Percentiles rank a stretch among this genome's conserved stretches.
Conservation (phyloP, 352 stramenopile species). For the Lagenidium sp. region DNA sequence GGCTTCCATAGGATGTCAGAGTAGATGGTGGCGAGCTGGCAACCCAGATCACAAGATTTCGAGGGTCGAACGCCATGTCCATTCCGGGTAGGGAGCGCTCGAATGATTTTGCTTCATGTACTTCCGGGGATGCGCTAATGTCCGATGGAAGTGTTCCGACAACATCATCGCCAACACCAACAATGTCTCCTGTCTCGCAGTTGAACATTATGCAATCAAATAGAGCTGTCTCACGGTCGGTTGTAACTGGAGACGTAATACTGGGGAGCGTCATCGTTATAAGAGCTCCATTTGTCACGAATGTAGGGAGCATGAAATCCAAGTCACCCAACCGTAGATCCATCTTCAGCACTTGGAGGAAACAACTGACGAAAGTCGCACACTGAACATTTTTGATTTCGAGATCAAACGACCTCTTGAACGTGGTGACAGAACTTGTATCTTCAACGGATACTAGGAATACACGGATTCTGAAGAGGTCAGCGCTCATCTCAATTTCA, state of each 20-base stretch:
- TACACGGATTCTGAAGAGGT: slow-evolving; percentile 27
- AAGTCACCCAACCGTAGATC: slow-evolving; percentile 16
- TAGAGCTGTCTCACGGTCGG: not conserved
- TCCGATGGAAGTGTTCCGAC: not conserved
- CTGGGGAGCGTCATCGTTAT: slow-evolving; percentile 21
- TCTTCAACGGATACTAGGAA: slow-evolving; percentile 20
- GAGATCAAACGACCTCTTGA: slow-evolving; percentile 19
- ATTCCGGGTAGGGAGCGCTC: slow-evolving; percentile 13
- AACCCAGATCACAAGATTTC: slow-evolving; percentile 19
- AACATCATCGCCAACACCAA: not conserved
- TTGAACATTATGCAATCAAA: slow-evolving; percentile 43
- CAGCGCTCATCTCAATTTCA: slow-evolving; percentile 30
- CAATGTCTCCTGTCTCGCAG: slow-evolving; percentile 23
- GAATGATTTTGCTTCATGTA: slow-evolving; percentile 13
- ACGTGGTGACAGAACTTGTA: not conserved
- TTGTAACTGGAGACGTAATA: slow-evolving; percentile 3
- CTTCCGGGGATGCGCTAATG: not conserved
- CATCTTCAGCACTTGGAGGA: slow-evolving; percentile 22
- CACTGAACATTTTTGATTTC: slow-evolving; percentile 28
- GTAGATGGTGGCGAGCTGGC: slow-evolving; percentile 10
- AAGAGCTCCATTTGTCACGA: slow-evolving; percentile 31
- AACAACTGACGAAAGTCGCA: slow-evolving; percentile 22
- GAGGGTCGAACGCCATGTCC: slow-evolving; percentile 33
- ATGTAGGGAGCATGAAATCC: slow-evolving; percentile 15
- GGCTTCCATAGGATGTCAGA: slow-evolving; percentile 15